These are phyloP conservation scores for Blastobotrys arbuscula DNA, from an alignment of 1,139 yeast species.

Conservation along the genomic window DNA sequence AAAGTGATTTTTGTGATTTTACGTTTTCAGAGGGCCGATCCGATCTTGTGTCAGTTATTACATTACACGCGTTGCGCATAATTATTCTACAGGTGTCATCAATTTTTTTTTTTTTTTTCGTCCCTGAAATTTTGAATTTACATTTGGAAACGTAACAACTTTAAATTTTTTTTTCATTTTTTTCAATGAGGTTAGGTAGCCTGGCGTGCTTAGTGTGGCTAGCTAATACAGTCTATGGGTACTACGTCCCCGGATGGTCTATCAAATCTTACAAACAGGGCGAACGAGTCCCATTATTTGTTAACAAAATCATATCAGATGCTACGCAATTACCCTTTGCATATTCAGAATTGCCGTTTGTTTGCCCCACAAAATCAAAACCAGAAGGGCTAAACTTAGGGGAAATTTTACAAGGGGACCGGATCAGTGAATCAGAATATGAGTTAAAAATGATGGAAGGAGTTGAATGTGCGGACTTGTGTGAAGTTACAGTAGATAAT, in stretches of 20 bases:
- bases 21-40: too few species aligned
- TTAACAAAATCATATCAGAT: conserved; percentile 76
- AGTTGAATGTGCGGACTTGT: conserved; percentile 57
- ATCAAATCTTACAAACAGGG: conserved; percentile 39
- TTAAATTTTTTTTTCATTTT: too few species aligned
- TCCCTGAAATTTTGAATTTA: background rate
- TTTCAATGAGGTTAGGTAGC: background rate
- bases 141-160: too few species aligned
- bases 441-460: conserved; percentile 56
- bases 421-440: conserved; percentile 72
- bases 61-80: too few species aligned
- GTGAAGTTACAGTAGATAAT: conserved; percentile 54
- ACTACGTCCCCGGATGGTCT: conserved; percentile 26
- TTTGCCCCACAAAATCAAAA: conserved; percentile 48
- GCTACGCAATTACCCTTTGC: conserved; percentile 72
- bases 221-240: background rate
- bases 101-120: too few species aligned
- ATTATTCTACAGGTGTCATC: too few species aligned
- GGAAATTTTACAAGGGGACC: conserved; percentile 75
- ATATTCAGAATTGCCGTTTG: conserved; percentile 72
- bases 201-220: background rate
- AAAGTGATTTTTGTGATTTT: background rate
- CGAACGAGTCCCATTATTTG: conserved; percentile 62
- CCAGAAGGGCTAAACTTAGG: conserved; percentile 63
- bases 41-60: too few species aligned